Conservation (phyloP, 2,329 filamentous ascomycete species). For the Sporothrix humicola region DNA sequence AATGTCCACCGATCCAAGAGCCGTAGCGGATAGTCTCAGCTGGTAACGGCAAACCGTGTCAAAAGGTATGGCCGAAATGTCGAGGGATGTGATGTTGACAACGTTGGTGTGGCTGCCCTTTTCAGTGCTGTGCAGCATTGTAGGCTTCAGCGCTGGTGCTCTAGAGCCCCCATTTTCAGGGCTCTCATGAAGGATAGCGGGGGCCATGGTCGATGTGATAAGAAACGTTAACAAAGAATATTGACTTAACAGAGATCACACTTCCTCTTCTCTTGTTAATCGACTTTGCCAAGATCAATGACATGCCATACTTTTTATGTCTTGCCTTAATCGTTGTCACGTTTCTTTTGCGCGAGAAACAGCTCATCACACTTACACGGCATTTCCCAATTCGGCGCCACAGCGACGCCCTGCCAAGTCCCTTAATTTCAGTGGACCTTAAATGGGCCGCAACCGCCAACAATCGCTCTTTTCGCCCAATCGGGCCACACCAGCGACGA, state of each 20-base stretch:
- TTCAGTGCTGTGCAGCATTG: not conserved
- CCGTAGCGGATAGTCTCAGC: not conserved
- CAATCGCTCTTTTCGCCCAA: not conserved
- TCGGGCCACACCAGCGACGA: not conserved
- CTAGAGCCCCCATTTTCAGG: not conserved
- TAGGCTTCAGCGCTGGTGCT: not conserved
- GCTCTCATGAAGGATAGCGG: not conserved
- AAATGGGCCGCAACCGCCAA: not conserved
- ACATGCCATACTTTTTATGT: not conserved
- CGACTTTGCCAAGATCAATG: not conserved
- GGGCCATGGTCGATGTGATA: not conserved
- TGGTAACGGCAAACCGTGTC: slow-evolving; percentile 25
- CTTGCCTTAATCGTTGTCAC: not conserved
- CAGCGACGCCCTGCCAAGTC: not conserved
- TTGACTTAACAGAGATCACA: not conserved
- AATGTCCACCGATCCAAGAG: slow-evolving; percentile 17
- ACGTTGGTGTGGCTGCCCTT: not conserved
- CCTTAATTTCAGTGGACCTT: not conserved
- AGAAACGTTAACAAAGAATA: not conserved
- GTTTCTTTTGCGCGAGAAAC: not conserved
- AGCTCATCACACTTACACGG: not conserved
- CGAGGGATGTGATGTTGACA: not conserved
- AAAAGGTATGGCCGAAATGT: not conserved
- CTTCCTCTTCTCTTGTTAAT: not conserved
- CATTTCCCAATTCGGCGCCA: not conserved